phyloP scores from a whole-genome alignment of 129 eudicot genomes.

The Solidago caesia region DNA sequence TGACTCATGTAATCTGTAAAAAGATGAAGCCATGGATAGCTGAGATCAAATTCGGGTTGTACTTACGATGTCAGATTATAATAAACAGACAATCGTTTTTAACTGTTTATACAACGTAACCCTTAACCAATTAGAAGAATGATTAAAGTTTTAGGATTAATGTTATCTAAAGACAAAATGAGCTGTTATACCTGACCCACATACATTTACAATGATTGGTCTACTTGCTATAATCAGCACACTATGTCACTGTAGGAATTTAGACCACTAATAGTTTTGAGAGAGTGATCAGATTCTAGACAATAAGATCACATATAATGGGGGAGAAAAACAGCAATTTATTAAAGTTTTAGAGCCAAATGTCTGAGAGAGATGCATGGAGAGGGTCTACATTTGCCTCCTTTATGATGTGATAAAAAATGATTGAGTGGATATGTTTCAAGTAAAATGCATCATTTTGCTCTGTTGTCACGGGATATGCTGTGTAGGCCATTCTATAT shows the following conservation, averaged over 20 bases:
- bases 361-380: conserved; percentile 5
- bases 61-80: too few relatives aligned
- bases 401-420: neutral
- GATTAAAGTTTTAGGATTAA: neutral
- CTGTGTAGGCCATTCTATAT: neutral
- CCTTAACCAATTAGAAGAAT: neutral
- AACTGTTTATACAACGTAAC: too few relatives aligned
- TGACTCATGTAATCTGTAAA: neutral
- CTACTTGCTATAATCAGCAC: conserved; percentile 18
- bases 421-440: neutral
- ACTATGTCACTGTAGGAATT: neutral
- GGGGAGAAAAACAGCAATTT: neutral
- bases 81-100: too few relatives aligned
- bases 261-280: conserved; percentile 7
- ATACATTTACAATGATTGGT: neutral
- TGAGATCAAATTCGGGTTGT: too few relatives aligned
- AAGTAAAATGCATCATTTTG: neutral
- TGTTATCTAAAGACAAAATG: neutral
- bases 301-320: neutral
- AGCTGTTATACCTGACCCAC: neutral
- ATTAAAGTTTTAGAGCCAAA: neutral
- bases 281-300: neutral
- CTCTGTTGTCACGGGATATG: neutral
- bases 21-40: too few relatives aligned
- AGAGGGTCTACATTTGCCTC: neutral